Evolutionary conservation across 352 stramenopile species (phyloP).

Genomic region (Phytophthora quininea): DNA sequence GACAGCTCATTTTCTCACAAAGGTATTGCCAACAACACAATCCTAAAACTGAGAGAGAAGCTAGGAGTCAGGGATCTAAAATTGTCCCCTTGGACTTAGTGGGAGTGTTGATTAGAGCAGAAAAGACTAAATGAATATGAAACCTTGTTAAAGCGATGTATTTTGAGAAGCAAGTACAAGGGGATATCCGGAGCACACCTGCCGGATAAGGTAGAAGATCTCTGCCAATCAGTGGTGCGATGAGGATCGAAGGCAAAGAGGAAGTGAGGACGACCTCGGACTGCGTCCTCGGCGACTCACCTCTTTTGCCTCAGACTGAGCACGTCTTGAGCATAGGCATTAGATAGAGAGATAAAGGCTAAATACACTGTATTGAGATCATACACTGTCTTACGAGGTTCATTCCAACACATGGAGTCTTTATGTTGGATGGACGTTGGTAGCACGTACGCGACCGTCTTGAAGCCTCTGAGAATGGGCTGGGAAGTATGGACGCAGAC

Average conservation of each 20-base stretch:
- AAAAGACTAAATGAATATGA: background rate
- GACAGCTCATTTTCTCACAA: constrained; percentile 26
- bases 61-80: constrained; percentile 13
- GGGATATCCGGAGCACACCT: too few species aligned
- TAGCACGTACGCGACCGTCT: too few species aligned
- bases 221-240: constrained; percentile 2
- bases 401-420: constrained; percentile 2
- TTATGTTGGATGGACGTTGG: too few species aligned
- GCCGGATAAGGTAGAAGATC: background rate
- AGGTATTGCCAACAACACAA: constrained; percentile 20
- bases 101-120: constrained; percentile 8
- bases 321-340: constrained; percentile 3
- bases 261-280: background rate
- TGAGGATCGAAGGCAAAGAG: background rate
- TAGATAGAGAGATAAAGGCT: background rate
- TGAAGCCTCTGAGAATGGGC: too few species aligned
- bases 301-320: constrained; percentile 7
- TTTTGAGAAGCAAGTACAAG: background rate
- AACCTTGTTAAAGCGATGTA: background rate
- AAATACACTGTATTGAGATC: constrained; percentile 4
- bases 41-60: constrained; percentile 24
- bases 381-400: background rate
- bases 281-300: background rate
- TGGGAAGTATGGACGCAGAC: too few species aligned
- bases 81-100: constrained; percentile 19